A percentile compares a stretch with the other conserved stretches of the same genome.
Conservation (phyloP, 192 early-diverging fungal species). For the Gamsiella multidivaricata region DNA sequence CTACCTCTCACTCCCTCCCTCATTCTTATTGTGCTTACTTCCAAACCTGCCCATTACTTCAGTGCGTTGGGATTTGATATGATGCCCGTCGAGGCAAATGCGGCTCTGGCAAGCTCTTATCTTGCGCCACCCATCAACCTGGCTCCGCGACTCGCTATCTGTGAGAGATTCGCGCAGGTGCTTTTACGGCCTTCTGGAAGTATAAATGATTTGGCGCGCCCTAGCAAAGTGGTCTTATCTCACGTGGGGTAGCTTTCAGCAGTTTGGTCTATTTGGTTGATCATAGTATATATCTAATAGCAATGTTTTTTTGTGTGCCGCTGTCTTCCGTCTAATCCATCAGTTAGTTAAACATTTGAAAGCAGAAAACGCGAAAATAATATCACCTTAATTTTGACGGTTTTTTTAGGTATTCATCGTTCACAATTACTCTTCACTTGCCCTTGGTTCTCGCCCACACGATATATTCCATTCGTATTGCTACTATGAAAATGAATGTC, state of each 20-base stretch:
- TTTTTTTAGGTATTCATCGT: too few relatives aligned
- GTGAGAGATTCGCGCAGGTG: conserved; percentile 21
- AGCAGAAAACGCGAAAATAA: too few relatives aligned
- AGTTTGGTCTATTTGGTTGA: not conserved
- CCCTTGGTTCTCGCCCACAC: too few relatives aligned
- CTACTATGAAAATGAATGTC: conserved; percentile 9
- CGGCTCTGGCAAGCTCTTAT: conserved; percentile 16
- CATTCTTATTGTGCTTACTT: conserved; percentile 24
- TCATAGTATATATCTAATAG: not conserved
- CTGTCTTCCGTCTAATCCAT: too few relatives aligned
- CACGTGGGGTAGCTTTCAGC: conserved; percentile 3
- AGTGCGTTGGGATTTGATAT: conserved; percentile 16
- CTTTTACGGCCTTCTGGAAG: conserved; percentile 19
- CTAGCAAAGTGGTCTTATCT: conserved; percentile 15
- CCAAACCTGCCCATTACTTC: conserved; percentile 26
- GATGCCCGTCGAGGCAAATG: conserved; percentile 16
- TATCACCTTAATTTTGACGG: too few relatives aligned
- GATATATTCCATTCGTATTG: too few relatives aligned
- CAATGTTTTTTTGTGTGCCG: too few relatives aligned
- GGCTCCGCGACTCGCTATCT: conserved; percentile 20
- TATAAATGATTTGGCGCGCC: conserved; percentile 3
- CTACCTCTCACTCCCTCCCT: not conserved
- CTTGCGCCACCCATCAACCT: conserved; percentile 25
- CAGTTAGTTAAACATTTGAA: too few relatives aligned
- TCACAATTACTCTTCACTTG: too few relatives aligned